phyloP scores from a whole-genome alignment of 371 early-diverging fungal species.

The Fennellomyces sp. region DNA sequence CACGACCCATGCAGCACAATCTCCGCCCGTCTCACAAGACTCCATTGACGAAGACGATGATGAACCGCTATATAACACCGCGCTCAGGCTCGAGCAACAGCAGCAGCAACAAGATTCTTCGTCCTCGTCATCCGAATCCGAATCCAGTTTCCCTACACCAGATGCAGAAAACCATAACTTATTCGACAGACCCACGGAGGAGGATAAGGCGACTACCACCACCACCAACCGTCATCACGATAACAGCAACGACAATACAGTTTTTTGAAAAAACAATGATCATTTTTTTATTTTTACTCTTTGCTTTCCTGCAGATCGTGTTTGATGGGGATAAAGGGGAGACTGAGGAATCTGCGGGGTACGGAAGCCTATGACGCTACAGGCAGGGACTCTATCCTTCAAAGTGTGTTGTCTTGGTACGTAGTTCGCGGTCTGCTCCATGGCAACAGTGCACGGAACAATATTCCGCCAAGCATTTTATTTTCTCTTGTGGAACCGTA shows the following conservation, averaged over 20 bases:
- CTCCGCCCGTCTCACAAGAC: slow-evolving; percentile 3
- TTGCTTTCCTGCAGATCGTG: too few relatives aligned
- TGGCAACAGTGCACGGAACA: too few relatives aligned
- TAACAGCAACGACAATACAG: not conserved
- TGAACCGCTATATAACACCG: slow-evolving; percentile 5
- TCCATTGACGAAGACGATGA: slow-evolving; percentile 4
- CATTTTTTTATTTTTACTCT: too few relatives aligned
- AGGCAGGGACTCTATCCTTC: too few relatives aligned
- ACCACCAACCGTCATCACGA: not conserved
- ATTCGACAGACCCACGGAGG: not conserved
- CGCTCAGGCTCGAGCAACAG: slow-evolving; percentile 4
- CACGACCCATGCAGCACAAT: not conserved
- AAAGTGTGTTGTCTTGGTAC: too few relatives aligned
- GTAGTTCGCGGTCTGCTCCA: too few relatives aligned
- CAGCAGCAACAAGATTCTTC: slow-evolving; percentile 4
- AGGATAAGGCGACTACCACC: not conserved
- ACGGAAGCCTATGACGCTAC: too few relatives aligned
- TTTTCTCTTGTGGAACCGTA: too few relatives aligned
- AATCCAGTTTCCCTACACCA: not conserved
- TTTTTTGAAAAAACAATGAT: not conserved
- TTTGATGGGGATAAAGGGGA: too few relatives aligned
- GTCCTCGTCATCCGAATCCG: not conserved
- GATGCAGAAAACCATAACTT: not conserved
- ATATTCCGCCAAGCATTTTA: too few relatives aligned
- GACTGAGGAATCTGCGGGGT: too few relatives aligned